Percentiles rank a stretch among this genome's conserved stretches.
These are phyloP conservation scores for Cladochytrium replicatum DNA, from an alignment of 192 early-diverging fungal genomes.

Conservation along the genomic window DNA sequence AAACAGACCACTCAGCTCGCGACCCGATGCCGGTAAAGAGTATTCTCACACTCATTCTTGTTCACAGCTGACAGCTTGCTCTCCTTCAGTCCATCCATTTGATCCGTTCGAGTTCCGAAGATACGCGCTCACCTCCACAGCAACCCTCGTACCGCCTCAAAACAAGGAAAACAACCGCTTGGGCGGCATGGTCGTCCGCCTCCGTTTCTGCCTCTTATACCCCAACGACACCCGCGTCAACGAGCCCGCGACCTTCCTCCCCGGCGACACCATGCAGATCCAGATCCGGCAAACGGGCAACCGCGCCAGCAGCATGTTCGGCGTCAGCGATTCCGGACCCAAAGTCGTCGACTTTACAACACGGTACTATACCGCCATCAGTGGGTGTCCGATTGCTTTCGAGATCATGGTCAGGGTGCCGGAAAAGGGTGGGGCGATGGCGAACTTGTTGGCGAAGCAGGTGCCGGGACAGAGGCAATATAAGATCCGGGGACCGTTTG, in stretches of 20 bases:
- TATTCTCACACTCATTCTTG: slow-evolving; percentile 3
- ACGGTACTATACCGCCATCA: slow-evolving; percentile 26
- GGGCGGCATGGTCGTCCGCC: slow-evolving; percentile 14
- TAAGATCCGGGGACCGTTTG: slow-evolving; percentile 37
- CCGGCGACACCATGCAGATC: slow-evolving; percentile 30
- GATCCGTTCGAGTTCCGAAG: slow-evolving; percentile 27
- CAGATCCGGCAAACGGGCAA: slow-evolving; percentile 15
- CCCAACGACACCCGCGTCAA: slow-evolving; percentile 18
- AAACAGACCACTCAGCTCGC: background rate
- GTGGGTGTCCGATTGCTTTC: slow-evolving; percentile 12
- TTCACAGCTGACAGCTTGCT: background rate
- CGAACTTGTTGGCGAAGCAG: slow-evolving; percentile 15
- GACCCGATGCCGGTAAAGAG: slow-evolving; percentile 12
- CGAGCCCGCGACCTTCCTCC: slow-evolving; percentile 19
- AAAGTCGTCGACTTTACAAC: slow-evolving; percentile 4
- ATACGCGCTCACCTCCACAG: slow-evolving; percentile 24
- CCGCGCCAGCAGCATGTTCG: too few species aligned
- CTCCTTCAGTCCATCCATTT: background rate
- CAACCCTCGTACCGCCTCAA: background rate
- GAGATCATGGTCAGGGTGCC: slow-evolving; percentile 21
- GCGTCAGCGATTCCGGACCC: too few species aligned
- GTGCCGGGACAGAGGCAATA: slow-evolving; percentile 28
- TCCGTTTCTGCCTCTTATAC: slow-evolving; percentile 29
- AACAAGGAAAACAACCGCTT: background rate
- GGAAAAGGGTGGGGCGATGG: slow-evolving; percentile 11